Conservation (phyloP, 2,329 filamentous ascomycete species). For the Phyllosticta citrichinensis region DNA sequence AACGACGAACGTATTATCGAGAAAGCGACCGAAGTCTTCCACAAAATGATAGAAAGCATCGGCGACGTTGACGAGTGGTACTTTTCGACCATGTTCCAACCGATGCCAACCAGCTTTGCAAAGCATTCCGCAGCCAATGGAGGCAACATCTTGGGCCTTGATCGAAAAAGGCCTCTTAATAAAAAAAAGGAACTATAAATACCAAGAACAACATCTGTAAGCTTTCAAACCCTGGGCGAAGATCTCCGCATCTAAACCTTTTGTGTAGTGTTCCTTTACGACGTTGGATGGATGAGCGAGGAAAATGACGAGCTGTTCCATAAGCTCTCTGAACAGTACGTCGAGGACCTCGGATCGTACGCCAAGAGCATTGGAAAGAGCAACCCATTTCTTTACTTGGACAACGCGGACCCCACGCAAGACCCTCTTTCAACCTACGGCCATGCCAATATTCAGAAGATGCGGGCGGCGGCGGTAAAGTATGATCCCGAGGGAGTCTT, state of each 20-base stretch:
- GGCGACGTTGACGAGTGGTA: conserved; percentile 15
- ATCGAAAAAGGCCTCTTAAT: no score
- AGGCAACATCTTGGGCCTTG: conserved; percentile 17
- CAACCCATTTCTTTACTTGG: conserved; percentile 5
- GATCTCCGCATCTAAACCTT: not conserved
- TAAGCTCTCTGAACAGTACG: not conserved
- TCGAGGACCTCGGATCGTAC: not conserved
- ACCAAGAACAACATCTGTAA: conserved; percentile 12
- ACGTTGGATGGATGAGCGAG: conserved; percentile 7
- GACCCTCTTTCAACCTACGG: conserved; percentile 19
- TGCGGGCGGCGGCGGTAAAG: conserved; percentile 8
- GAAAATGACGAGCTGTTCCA: conserved; percentile 1
- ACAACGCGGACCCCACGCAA: conserved; percentile 4
- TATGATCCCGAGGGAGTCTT: conserved; percentile 17
- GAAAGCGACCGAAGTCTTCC: conserved; percentile 31
- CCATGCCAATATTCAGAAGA: conserved; percentile 9
- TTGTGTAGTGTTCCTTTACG: not conserved
- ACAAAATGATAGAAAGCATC: conserved; percentile 26
- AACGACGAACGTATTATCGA: conserved; percentile 27
- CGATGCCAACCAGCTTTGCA: conserved; percentile 12
- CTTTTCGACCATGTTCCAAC: conserved; percentile 14
- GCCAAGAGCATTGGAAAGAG: conserved; percentile 2
- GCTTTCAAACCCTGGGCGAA: not conserved
- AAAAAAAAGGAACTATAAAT: no score
- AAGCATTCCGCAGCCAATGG: conserved; percentile 6